Evolutionary conservation across 345 rosid species (phyloP).

Genomic region (Lenwebbia sp.): DNA sequence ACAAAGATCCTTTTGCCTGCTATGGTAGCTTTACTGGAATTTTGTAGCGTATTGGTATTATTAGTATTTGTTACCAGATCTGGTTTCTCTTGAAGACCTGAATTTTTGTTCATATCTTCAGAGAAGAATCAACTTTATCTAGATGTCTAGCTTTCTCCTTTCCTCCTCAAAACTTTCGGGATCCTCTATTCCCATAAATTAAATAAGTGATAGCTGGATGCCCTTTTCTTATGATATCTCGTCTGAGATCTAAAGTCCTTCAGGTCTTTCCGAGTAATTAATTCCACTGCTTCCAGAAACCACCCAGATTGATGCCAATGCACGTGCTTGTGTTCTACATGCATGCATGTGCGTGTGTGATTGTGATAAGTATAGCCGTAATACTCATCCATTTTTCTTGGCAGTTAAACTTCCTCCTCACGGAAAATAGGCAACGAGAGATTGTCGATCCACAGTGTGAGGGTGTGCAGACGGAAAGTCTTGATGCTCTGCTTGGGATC

Average conservation of each 20-base stretch:
- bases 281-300: neutral
- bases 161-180: neutral
- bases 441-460: conserved; percentile 66
- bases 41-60: neutral
- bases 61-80: neutral
- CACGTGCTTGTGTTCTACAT: neutral
- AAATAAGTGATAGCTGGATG: neutral
- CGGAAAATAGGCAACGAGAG: conserved; percentile 62
- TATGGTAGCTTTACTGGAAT: neutral
- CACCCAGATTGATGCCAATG: neutral
- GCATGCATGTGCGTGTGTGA: neutral
- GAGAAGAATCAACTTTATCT: neutral
- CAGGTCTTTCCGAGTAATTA: neutral
- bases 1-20: neutral
- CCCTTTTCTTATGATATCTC: neutral
- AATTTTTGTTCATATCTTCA: neutral
- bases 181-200: neutral
- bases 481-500: conserved; percentile 72
- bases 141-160: neutral
- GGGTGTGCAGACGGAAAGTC: conserved; percentile 66
- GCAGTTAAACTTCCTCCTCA: conserved; percentile 78
- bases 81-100: neutral
- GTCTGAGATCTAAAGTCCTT: neutral
- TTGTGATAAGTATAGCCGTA: neutral
- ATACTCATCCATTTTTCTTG: neutral